These are phyloP conservation scores for Bipolaris bicolor DNA, from an alignment of 2,329 filamentous ascomycete genomes.

Conservation along the genomic window DNA sequence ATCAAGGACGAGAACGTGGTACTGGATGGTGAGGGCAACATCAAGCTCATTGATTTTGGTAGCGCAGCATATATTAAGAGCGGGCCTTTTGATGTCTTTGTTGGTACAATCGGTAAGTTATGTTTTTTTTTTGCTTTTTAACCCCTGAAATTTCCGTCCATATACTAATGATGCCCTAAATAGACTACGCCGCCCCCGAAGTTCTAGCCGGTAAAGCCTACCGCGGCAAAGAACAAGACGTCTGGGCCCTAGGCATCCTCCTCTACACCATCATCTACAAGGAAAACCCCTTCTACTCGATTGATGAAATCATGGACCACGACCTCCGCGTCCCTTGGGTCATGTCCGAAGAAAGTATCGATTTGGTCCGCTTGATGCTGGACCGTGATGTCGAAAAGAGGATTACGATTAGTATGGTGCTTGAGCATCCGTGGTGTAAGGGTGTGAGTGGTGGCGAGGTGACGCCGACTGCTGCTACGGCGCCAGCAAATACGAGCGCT, in stretches of 20 bases:
- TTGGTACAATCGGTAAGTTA: slow-evolving; percentile 89
- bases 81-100: slow-evolving; percentile 97
- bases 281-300: slow-evolving; percentile 98
- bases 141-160: not conserved
- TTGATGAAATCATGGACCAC: slow-evolving; percentile 98
- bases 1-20: slow-evolving; percentile 99
- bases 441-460: slow-evolving; percentile 6
- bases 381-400: slow-evolving; percentile 84
- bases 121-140: slow-evolving; percentile 9
- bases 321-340: slow-evolving; percentile 89
- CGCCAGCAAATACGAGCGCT: not conserved
- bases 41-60: slow-evolving; percentile 98
- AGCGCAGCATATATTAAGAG: slow-evolving; percentile 98
- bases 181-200: slow-evolving; percentile 98
- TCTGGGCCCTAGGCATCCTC: slow-evolving; percentile 96
- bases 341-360: slow-evolving; percentile 89
- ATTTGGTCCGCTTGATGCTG: slow-evolving; percentile 89
- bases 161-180: slow-evolving; percentile 9
- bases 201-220: slow-evolving; percentile 92
- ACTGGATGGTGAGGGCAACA: slow-evolving; percentile 89
- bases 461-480: no score
- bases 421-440: slow-evolving; percentile 83
- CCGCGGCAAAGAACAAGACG: slow-evolving; percentile 94
- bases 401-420: slow-evolving; percentile 84
- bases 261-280: slow-evolving; percentile 99